Conservation (phyloP, 73 alveolate genomes). For the Symbiodinium pilosum region DNA sequence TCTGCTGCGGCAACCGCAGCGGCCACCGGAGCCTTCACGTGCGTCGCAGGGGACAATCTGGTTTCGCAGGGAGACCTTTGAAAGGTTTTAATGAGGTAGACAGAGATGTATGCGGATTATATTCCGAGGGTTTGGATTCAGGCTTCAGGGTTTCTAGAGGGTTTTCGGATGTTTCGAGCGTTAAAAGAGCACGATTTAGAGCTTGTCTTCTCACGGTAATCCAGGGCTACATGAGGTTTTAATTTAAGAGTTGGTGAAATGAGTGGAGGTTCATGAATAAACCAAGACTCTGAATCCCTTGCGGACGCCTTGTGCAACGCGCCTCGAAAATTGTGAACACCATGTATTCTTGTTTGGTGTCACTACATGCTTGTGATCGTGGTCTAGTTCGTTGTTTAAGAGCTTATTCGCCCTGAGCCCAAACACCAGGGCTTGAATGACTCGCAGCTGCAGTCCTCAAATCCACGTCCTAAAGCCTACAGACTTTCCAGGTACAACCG, state of each 20-base stretch:
- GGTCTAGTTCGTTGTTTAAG: not conserved
- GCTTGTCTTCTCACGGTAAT: not conserved
- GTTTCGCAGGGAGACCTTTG: no score
- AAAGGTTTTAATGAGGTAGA: no score
- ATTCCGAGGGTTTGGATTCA: no score
- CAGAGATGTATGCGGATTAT: no score
- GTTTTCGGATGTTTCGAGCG: not conserved
- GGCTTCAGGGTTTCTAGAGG: not conserved
- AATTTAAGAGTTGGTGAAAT: no score
- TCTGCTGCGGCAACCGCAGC: not conserved
- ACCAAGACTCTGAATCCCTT: no score
- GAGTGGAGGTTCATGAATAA: no score
- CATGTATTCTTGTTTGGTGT: not conserved
- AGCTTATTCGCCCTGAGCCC: no score
- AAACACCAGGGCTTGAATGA: no score
- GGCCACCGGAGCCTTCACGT: not conserved
- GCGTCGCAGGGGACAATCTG: not conserved
- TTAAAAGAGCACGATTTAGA: not conserved
- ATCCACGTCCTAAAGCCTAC: no score
- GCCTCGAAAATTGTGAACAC: not conserved
- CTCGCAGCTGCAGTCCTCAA: no score
- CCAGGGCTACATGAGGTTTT: no score
- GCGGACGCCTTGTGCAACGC: not conserved
- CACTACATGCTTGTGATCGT: not conserved
- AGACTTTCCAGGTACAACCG: constrained; percentile 85